Evolutionary conservation across 2,329 filamentous ascomycete species (phyloP), one percentile per base, ranked within the genome.

Genomic region (Cordyceps cateniannulata): DNA sequence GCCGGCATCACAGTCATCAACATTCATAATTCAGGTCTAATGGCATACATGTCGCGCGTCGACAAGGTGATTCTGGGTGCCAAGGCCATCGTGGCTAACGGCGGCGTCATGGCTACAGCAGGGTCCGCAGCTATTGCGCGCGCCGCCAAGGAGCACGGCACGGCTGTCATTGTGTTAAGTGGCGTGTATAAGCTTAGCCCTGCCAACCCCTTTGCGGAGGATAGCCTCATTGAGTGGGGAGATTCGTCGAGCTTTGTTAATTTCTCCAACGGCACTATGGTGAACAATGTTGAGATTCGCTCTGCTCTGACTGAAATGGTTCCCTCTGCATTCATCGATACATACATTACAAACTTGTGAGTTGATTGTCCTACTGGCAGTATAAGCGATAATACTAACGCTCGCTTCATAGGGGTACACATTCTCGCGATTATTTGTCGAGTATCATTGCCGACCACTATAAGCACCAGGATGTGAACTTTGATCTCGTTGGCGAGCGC

Each of bases 171-270:
- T 25, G 91, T 96, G 3, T 84, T 99, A 48, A 90, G 89, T 57
- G 93, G 92, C 35, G 88, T 98, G 22, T 98, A 97, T 79, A 96
- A 96, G 75, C 84, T 99, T 60, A 96, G 91, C 66, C 93, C 95
- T 0, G 87, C 96, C 62, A 93, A 92, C 68, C 89, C 92, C 1
- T 93, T 92, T 68, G 87, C 95, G 68, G 87, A 89, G 58, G 88
- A 91, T 65, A 85, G 86, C 5, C 77, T 96, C 63, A 89, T 96
- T 62, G 93, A 97, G 75, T 91, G 91, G 76, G 93, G 91, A 18
- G 87, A 93, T 71, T 85, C 92, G 1, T 86, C 88, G 59, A 88
- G 84, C 65, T 87, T 91, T 61, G 84, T 95, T 48, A 82, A 81
- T 44, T 96, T 91, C 70, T 84, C 90, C 22, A 88, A 97, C 64